Base-by-base conservation (phyloP, 305 asterid species). In the Fraxinus paxiana region DNA sequence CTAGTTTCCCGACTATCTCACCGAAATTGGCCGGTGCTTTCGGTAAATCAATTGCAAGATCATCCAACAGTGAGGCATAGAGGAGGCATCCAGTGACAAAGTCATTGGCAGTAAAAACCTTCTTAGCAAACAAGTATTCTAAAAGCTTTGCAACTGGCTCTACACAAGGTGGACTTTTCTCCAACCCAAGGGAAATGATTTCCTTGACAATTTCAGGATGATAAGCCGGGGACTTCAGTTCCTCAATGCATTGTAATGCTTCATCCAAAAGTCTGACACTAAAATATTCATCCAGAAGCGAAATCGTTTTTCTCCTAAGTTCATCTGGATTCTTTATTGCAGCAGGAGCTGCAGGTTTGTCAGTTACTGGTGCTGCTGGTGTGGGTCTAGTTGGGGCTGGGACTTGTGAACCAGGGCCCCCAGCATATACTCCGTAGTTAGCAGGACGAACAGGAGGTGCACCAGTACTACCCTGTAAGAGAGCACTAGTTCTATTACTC, bases 41-140 rank as follows among this genome's bases (percentile, higher is more conserved):
- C 1, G 98, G 98, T 48, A 95, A 82, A 84, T 95, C 98, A 41
- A 95, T 92, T n/a, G 94, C 97, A 0, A 95, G 89, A 73, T 95
- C 98, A 79, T 92, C 97, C 82, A 93, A 82, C 69, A 84, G 7
- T 0, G 84, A 86, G 0, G 94, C 97, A 43, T 88, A 93, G 20
- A 17, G 81, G 56, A 86, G 83, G 63, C 89, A 91, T 37, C 98
- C 98, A 0, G 83, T 37, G 3, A 20, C 73, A 17, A 92, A 75
- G 75, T 93, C 94, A 24, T 28, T 75, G 5, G 83, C 59, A 26
- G 77, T 87, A 41, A 95, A 18, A 75, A 90, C 91, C 77, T 90
- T 88, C 85, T 89, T 87, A 6, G 85, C 35, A 17, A 82, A 73
- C 86, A 95, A 84, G 84, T 91, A 79, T 22, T 84, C 92, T 1